Conservation (phyloP, 2,329 filamentous ascomycete genomes). For the Monosporascus cannonballus region DNA sequence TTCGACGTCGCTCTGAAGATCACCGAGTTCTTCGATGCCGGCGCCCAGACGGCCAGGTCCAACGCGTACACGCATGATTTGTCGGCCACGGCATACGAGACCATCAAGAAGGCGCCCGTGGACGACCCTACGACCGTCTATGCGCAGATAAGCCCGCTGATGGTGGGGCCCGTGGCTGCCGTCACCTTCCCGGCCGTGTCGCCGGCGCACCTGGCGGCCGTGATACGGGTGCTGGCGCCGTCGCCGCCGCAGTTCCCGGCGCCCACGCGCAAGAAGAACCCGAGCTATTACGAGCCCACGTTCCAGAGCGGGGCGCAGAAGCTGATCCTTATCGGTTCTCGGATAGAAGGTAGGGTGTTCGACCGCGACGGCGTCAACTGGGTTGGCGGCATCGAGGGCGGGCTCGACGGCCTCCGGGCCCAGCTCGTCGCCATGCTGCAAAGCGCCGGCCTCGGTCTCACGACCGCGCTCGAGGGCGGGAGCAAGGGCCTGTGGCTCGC, state of each 20-base stretch:
- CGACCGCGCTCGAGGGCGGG: constrained; percentile 71
- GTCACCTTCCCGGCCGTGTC: constrained; percentile 78
- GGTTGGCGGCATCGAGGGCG: constrained; percentile 71
- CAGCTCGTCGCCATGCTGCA: constrained; percentile 80
- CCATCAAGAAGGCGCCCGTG: constrained; percentile 31
- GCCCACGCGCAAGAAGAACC: constrained; percentile 68
- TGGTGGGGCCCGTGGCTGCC: constrained; percentile 75
- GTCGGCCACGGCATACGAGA: constrained; percentile 45
- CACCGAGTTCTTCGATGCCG: constrained; percentile 71
- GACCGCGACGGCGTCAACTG: constrained; percentile 63
- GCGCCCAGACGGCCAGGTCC: constrained; percentile 28
- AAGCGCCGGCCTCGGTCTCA: constrained; percentile 70
- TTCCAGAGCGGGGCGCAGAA: constrained; percentile 84
- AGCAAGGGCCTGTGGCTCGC: constrained; percentile 81
- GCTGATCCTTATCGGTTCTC: constrained; percentile 76
- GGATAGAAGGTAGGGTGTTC: constrained; percentile 80
- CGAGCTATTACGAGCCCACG: constrained; percentile 71
- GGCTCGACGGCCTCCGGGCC: constrained; percentile 71
- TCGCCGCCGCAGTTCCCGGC: constrained; percentile 67
- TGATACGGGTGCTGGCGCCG: constrained; percentile 71
- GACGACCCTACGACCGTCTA: constrained; percentile 36
- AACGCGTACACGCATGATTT: constrained; percentile 46
- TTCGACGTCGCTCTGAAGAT: constrained; percentile 80
- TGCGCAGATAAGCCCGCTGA: constrained; percentile 62
- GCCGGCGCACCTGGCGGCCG: constrained; percentile 76